phyloP scores from a whole-genome alignment of 2,329 filamentous ascomycete genomes.

The Aspergillus tanneri region DNA sequence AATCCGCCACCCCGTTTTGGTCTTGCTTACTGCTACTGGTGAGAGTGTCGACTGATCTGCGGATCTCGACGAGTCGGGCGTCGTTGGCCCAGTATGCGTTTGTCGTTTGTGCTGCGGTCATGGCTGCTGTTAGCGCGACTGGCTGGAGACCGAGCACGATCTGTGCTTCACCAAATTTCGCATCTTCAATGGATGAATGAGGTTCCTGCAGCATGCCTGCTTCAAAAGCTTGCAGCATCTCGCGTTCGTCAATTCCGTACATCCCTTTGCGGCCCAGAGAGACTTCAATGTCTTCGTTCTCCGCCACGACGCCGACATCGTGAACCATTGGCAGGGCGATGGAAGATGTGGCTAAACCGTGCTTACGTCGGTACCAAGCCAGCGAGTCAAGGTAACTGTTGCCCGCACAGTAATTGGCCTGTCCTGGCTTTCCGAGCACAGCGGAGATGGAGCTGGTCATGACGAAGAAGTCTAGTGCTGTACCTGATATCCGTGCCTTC shows the following conservation, averaged over 20 bases:
- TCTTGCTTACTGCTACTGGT: too few relatives aligned
- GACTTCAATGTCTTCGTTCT: conserved; percentile 38
- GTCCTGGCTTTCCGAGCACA: conserved; percentile 31
- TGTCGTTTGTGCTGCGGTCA: too few relatives aligned
- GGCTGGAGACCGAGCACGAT: too few relatives aligned
- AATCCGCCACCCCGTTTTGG: too few relatives aligned
- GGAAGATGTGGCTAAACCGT: conserved; percentile 30
- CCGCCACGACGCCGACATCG: conserved; percentile 34
- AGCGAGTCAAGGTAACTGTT: conserved; percentile 36
- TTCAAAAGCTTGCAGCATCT: conserved; percentile 30
- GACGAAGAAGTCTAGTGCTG: conserved; percentile 38
- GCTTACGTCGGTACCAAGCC: conserved; percentile 26
- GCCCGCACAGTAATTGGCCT: conserved; percentile 36
- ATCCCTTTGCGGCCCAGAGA: conserved; percentile 39
- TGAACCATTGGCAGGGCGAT: conserved; percentile 39
- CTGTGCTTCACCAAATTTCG: too few relatives aligned
- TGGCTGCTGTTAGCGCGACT: too few relatives aligned
- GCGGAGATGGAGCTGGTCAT: conserved; percentile 30
- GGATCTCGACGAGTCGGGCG: too few relatives aligned
- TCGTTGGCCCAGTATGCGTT: too few relatives aligned
- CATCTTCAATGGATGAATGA: too few relatives aligned
- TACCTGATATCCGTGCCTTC: too few relatives aligned
- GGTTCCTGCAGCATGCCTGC: too few relatives aligned
- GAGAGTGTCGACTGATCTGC: too few relatives aligned
- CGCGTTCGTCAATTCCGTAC: conserved; percentile 34